Percentiles rank a stretch among this genome's conserved stretches.
These are phyloP conservation scores for Chrysanthemum lavandulifolium DNA, from an alignment of 129 eudicot genomes.

Conservation along the genomic window DNA sequence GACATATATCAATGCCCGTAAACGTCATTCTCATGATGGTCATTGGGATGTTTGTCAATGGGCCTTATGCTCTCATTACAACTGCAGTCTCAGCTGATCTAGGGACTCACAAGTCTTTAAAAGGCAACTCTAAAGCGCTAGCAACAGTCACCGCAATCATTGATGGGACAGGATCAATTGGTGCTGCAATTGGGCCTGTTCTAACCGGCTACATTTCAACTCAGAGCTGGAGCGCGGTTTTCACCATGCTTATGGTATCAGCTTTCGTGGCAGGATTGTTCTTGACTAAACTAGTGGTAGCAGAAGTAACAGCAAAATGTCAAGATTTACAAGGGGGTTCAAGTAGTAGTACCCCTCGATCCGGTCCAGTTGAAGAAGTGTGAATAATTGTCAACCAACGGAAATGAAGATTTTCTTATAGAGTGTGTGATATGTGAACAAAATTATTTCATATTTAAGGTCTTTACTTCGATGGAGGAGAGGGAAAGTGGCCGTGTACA, in stretches of 20 bases:
- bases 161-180: constrained; percentile 94
- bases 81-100: constrained; percentile 97
- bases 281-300: constrained; percentile 74
- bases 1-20: constrained; percentile 60
- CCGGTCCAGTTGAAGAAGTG: constrained; percentile 31
- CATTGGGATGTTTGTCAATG: constrained; percentile 86
- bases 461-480: constrained; percentile 2
- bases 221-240: constrained; percentile 77
- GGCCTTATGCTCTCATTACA: constrained; percentile 94
- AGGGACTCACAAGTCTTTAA: constrained; percentile 81
- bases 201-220: constrained; percentile 81
- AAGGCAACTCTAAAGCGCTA: constrained; percentile 78
- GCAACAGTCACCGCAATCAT: constrained; percentile 95
- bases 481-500: constrained; percentile 17
- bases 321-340: constrained; percentile 27
- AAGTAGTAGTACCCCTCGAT: constrained; percentile 4
- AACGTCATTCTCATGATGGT: constrained; percentile 66
- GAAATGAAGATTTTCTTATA: constrained; percentile 16
- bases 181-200: constrained; percentile 95
- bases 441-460: constrained; percentile 9
- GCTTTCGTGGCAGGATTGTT: constrained; percentile 82
- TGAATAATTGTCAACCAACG: neutral
- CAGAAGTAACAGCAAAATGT: constrained; percentile 62
- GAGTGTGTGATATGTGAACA: neutral
- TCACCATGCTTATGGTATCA: constrained; percentile 71